Percentiles rank a stretch among this genome's conserved stretches.
Conservation (phyloP, 2,329 filamentous ascomycete genomes). For the Pseudomassariella vexata region DNA sequence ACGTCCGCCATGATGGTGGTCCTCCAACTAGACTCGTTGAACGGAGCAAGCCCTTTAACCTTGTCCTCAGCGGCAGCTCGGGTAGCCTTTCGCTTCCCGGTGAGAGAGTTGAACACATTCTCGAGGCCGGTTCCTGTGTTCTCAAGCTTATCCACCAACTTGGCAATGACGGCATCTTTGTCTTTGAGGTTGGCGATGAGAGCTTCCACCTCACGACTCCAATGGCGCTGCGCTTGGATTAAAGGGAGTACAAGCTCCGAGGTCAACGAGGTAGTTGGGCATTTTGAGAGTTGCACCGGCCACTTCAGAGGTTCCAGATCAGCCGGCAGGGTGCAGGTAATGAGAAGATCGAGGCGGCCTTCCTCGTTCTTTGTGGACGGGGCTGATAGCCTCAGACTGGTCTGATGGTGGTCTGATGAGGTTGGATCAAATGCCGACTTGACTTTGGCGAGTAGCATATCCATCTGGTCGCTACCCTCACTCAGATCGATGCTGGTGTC, state of each 20-base stretch:
- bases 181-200: constrained; percentile 37
- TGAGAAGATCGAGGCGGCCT: constrained; percentile 42
- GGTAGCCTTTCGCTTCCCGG: constrained; percentile 40
- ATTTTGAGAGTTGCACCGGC: constrained; percentile 52
- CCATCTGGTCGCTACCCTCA: constrained; percentile 57
- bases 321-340: constrained; percentile 53
- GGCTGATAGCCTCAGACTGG: constrained; percentile 36
- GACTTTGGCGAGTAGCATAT: constrained; percentile 61
- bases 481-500: constrained; percentile 69
- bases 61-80: constrained; percentile 39
- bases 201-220: constrained; percentile 33
- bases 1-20: constrained; percentile 16
- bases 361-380: constrained; percentile 26
- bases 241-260: constrained; percentile 47
- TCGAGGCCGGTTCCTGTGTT: constrained; percentile 45
- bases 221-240: constrained; percentile 38
- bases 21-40: constrained; percentile 35
- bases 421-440: constrained; percentile 43
- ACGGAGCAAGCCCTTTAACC: constrained; percentile 46
- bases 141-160: constrained; percentile 49
- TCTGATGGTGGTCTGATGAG: constrained; percentile 35
- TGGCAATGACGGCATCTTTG: constrained; percentile 46
- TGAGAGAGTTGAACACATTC: constrained; percentile 45
- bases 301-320: constrained; percentile 52
- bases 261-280: constrained; percentile 34